A percentile compares a stretch with the other conserved stretches of the same genome.
Evolutionary conservation across 257 asterid species (phyloP).

Genomic region (Catharanthus roseus): DNA sequence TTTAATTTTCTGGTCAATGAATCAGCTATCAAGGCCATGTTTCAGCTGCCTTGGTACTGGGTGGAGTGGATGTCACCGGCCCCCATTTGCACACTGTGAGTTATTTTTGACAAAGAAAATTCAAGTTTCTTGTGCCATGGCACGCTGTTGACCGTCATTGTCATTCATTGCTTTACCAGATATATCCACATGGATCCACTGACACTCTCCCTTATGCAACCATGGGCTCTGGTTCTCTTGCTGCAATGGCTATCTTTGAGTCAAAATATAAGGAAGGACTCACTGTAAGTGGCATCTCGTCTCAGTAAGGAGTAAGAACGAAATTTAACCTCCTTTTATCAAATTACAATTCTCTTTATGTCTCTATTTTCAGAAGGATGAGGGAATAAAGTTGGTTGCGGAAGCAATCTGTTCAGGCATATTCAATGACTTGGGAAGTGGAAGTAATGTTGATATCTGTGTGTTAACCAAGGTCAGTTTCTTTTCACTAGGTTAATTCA

Average conservation of each 20-base stretch:
- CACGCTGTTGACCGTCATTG: constrained; percentile 3
- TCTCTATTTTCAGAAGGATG: constrained; percentile 59
- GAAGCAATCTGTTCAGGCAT: constrained; percentile 92
- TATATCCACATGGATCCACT: constrained; percentile 97
- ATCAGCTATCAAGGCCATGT: constrained; percentile 83
- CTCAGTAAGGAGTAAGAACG: background rate
- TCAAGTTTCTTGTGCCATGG: background rate
- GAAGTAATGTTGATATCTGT: constrained; percentile 91
- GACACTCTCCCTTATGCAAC: constrained; percentile 96
- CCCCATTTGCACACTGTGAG: constrained; percentile 95
- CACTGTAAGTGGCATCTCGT: constrained; percentile 46
- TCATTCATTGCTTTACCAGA: constrained; percentile 37
- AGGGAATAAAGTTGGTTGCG: constrained; percentile 73
- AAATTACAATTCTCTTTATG: constrained; percentile 9
- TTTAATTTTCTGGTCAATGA: constrained; percentile 20
- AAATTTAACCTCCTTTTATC: background rate
- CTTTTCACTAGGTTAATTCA: background rate
- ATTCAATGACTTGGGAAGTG: constrained; percentile 96
- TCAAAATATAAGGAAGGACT: constrained; percentile 79
- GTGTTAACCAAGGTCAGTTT: constrained; percentile 75
- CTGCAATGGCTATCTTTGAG: constrained; percentile 94
- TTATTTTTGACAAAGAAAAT: constrained; percentile 12
- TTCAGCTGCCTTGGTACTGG: constrained; percentile 92
- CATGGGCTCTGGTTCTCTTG: constrained; percentile 98
- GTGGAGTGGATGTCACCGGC: constrained; percentile 90